A percentile compares a stretch with the other conserved stretches of the same genome.
Conservation (phyloP, 2,329 filamentous ascomycete species). For the Ceratocystiopsis minuta region DNA sequence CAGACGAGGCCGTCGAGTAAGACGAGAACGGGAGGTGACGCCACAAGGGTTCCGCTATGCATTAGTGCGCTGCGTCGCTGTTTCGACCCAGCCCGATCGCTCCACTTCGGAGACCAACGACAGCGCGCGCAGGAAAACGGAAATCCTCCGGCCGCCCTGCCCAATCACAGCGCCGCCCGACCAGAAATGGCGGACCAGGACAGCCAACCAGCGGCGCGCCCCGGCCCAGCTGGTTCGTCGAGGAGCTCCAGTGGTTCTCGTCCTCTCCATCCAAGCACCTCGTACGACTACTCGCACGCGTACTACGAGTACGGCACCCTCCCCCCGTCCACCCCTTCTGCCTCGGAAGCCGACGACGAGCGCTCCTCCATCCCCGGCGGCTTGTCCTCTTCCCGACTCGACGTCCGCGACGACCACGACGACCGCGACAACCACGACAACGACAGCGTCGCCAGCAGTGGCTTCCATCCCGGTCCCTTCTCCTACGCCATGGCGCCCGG, state of each 20-base stretch:
- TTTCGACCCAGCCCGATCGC: neutral
- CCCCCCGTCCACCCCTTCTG: conserved; percentile 30
- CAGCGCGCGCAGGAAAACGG: too few relatives aligned
- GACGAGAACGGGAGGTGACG: neutral
- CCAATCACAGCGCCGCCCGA: too few relatives aligned
- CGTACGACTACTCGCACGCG: too few relatives aligned
- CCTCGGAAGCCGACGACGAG: conserved; percentile 54
- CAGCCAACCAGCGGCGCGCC: too few relatives aligned
- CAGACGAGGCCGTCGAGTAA: neutral
- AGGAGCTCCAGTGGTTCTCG: too few relatives aligned
- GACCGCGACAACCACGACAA: neutral
- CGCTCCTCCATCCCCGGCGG: conserved; percentile 25
- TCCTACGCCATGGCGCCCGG: too few relatives aligned
- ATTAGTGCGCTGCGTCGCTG: neutral
- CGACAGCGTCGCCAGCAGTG: neutral
- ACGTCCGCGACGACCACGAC: conserved; percentile 1
- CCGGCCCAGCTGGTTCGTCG: too few relatives aligned
- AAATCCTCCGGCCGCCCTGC: too few relatives aligned
- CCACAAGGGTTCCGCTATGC: conserved; percentile 1
- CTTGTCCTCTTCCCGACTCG: neutral
- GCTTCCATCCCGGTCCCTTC: neutral
- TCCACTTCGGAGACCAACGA: neutral
- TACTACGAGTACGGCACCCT: neutral
- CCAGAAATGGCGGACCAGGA: conserved; percentile 12
- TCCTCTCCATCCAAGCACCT: too few relatives aligned